phyloP scores from a whole-genome alignment of 768 basidiomycete species.

The Trametes cingulata region DNA sequence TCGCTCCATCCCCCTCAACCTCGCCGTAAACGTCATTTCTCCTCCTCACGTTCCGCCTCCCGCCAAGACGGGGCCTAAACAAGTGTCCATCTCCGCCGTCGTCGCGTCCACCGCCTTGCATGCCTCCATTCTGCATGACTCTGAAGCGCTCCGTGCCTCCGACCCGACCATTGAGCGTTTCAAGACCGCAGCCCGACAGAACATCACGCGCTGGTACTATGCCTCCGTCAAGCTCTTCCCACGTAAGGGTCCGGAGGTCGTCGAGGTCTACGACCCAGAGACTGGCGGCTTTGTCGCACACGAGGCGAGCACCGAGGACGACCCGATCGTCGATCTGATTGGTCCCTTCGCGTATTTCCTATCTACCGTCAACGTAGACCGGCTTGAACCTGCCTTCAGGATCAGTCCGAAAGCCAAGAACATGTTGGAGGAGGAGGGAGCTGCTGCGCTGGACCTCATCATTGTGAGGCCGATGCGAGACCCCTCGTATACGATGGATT shows the following conservation, averaged over 20 bases:
- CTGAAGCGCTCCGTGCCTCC: conserved; percentile 67
- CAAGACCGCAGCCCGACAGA: conserved; percentile 79
- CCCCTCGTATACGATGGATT: conserved; percentile 46
- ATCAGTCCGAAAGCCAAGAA: conserved; percentile 65
- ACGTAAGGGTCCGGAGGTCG: conserved; percentile 36
- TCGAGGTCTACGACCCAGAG: conserved; percentile 63
- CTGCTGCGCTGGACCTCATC: conserved; percentile 67
- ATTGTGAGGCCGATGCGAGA: conserved; percentile 72
- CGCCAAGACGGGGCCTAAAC: conserved; percentile 8
- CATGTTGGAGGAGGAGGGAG: conserved; percentile 34
- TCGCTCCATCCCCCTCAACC: conserved; percentile 43
- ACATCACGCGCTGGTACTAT: conserved; percentile 71
- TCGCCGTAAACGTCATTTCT: conserved; percentile 53
- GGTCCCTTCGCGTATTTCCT: conserved; percentile 91
- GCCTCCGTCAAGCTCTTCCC: conserved; percentile 61
- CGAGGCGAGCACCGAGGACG: conserved; percentile 31
- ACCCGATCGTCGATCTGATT: conserved; percentile 46
- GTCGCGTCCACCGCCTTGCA: conserved; percentile 87
- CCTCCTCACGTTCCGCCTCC: conserved; percentile 31
- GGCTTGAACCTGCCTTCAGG: conserved; percentile 81
- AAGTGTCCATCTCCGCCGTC: conserved; percentile 60
- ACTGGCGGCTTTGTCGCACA: conserved; percentile 48
- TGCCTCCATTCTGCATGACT: conserved; percentile 80
- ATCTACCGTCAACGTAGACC: conserved; percentile 78
- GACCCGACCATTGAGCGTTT: conserved; percentile 84